Percentiles rank a stretch among this genome's conserved stretches.
These are phyloP conservation scores for Blastobotrys mokoenaii DNA, from an alignment of 805 yeast genomes.

Conservation along the genomic window DNA sequence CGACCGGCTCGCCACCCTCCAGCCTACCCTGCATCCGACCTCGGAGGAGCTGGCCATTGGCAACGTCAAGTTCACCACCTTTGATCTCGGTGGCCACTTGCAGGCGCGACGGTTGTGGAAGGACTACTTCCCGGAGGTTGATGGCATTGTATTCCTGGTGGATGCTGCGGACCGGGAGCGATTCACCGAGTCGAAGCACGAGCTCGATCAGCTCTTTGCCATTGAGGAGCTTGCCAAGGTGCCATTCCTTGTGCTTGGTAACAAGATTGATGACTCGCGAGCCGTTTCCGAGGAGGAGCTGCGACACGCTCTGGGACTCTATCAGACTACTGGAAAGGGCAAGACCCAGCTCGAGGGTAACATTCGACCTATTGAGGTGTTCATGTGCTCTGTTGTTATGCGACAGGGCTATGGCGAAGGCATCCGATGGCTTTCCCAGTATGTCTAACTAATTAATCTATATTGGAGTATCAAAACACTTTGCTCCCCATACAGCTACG, in stretches of 20 bases:
- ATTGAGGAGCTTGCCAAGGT: conserved; percentile 86
- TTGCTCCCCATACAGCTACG: too few relatives aligned
- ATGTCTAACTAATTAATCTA: conserved; percentile 43
- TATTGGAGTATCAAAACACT: too few relatives aligned
- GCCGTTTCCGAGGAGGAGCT: conserved; percentile 95
- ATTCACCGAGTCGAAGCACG: conserved; percentile 89
- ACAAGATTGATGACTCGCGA: conserved; percentile 88
- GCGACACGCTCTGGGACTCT: conserved; percentile 80
- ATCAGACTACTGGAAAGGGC: conserved; percentile 86
- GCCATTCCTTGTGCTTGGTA: conserved; percentile 91
- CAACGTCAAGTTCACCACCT: conserved; percentile 91
- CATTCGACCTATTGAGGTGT: conserved; percentile 88
- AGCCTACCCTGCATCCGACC: conserved; percentile 96
- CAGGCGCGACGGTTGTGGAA: conserved; percentile 99
- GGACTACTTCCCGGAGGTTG: conserved; percentile 98
- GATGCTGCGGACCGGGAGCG: conserved; percentile 97
- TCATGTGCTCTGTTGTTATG: conserved; percentile 97
- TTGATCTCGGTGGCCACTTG: conserved; percentile 96
- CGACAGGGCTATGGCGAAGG: conserved; percentile 99
- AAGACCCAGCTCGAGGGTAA: conserved; percentile 56
- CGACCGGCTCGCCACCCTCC: conserved; percentile 94
- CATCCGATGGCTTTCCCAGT: conserved; percentile 96
- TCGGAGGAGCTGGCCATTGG: conserved; percentile 97
- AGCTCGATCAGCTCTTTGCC: conserved; percentile 83
- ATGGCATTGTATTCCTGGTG: conserved; percentile 91